Evolutionary conservation across 306 rosid species (phyloP), one percentile per base, ranked within the genome.

Genomic region (Spatholobus suberectus): DNA sequence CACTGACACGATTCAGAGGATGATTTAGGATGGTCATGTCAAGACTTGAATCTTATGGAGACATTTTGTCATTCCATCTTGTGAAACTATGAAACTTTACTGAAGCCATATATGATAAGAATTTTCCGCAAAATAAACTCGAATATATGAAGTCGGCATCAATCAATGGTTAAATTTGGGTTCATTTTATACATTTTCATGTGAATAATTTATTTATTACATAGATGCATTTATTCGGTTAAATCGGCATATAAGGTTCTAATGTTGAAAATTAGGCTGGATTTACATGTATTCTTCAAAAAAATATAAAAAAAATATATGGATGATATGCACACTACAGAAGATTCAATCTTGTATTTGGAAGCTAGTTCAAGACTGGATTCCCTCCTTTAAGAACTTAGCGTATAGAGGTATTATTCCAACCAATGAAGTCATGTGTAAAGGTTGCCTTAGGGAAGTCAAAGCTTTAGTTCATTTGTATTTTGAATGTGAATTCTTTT

Each of bases 1-100:
- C 87, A 79, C 79, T 47, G 87, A 79, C 41, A 79, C 43, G 61
- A 80, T 88, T 75, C 80, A 61, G 72, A 61, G 27, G 32, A 9
- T 61, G 32, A 61, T 57, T 4, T 44, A 26, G 18, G 9, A 57
- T n/a, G 41, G 57, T 44, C 29, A 51, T 3, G 1, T 14, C 61
- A 18, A 52, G 74, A 10, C 15, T 49, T 72, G 67, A 81, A 41
- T 21, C 51, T n/a, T 58, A 34, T 12, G 57, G 14, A 51, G 10
- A 5, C 37, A 3, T 26, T 26, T 5, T 59, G 37, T 59, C 18
- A 24, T 59, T 24, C 18, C 24, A 24, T 38, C 37, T 13, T 7
- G 1, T 21, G 8, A 55, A 4, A 21, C 37, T 20, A 32, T 35
- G 13, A n/a, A 67, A 67, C 71, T 66, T 35, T 5, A 66, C 43